A percentile compares a stretch with the other conserved stretches of the same genome.
Conservation (phyloP, 129 eudicot genomes). For the Artemisia annua region DNA sequence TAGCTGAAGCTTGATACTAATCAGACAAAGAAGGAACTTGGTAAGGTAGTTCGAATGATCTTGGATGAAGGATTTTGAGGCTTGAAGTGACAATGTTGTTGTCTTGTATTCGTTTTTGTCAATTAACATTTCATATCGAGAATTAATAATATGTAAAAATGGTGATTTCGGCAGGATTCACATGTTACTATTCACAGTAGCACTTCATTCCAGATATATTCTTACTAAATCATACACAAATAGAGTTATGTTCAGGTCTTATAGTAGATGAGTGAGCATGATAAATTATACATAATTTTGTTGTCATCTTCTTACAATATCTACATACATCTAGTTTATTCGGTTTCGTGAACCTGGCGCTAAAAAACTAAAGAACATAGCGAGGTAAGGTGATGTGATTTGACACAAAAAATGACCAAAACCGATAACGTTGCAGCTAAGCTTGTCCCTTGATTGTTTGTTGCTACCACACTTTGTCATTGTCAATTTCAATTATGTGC, state of each 20-base stretch:
- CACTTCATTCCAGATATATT: not conserved
- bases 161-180: slow-evolving; percentile 2
- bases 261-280: not conserved
- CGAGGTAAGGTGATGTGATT: not conserved
- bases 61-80: slow-evolving; percentile 16
- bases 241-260: too few species aligned
- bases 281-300: too few species aligned
- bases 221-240: not conserved
- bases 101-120: slow-evolving; percentile 14
- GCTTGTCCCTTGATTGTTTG: slow-evolving; percentile 16
- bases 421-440: slow-evolving; percentile 4
- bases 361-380: not conserved
- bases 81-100: slow-evolving; percentile 8
- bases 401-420: slow-evolving; percentile 4
- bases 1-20: slow-evolving; percentile 5
- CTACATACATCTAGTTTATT: not conserved
- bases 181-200: not conserved
- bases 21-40: slow-evolving; percentile 12
- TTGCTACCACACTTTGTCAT: slow-evolving; percentile 24
- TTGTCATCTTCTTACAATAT: not conserved
- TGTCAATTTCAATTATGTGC: slow-evolving; percentile 29
- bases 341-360: not conserved
- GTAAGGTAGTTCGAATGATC: slow-evolving; percentile 3
- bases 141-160: not conserved
- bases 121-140: slow-evolving; percentile 5